Base-by-base conservation (phyloP, 2,329 filamentous ascomycete species). In the Magnaporthales sp. region DNA sequence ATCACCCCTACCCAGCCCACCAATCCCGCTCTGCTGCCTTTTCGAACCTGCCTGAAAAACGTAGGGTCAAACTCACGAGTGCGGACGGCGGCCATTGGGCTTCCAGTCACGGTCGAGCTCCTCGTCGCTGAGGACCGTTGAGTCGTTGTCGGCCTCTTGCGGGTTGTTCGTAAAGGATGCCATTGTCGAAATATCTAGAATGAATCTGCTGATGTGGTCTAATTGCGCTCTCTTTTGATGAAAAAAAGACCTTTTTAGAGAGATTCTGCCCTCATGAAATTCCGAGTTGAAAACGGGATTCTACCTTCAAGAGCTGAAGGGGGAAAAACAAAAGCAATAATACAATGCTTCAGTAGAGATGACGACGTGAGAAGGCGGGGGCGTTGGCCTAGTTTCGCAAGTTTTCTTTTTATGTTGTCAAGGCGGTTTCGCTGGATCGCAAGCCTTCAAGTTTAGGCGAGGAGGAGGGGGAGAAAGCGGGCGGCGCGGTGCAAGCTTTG, bases 81-180 rank as follows among this genome's bases (percentile, higher is more conserved):
- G 90, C 71, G 92, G 92, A 70, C 92, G 90, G 74, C 84, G 84
- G 75, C 85, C 86, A 75, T 82, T 93, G 72, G 91, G 90, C 85
- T 92, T 88, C 91, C 90, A 94, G 79, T 91, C 88, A 74, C 85
- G 85, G 75, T 92, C 87, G 74, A 91, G 84, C 75, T 91, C 89
- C 71, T 85, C 84, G 80, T 91, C 89, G 70, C 88, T 83, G 69
- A 74, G 73, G 72, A 73, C 74, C 73, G 75, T 72, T 24, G 13
- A 74, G 72, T 68, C 66, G 63, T 58, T 26, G 22, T 22, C 54
- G 24, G 24, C 54, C 24, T n/a, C 54, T 26, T 58, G 54, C 11
- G 54, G 54, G 54, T 58, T 58, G 54, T 58, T 58, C 3, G 54
- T 58, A 26, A 58, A 3, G 54, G 54, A 58, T 58, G 54, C n/a